A percentile compares a stretch with the other conserved stretches of the same genome.
phyloP scores from a whole-genome alignment of 225 moss, liverwort and hornwort species.

The Lunularia cruciata region DNA sequence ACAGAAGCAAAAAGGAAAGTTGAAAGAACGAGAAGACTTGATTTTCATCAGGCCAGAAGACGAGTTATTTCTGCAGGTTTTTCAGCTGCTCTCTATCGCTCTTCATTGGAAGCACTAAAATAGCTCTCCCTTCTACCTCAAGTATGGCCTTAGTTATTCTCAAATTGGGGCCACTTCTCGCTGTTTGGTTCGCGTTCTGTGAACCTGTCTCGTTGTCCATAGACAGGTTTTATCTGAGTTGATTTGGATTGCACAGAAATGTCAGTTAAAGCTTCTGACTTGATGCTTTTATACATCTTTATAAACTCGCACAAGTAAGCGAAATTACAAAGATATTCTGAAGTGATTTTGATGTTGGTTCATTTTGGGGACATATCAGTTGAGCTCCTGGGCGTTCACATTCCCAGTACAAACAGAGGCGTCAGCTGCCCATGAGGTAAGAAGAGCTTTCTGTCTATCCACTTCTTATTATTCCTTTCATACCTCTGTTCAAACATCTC shows the following conservation, averaged over 20 bases:
- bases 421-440: conserved; percentile 68
- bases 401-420: conserved; percentile 62
- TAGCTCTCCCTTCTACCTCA: no score
- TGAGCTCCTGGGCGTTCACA: conserved; percentile 91
- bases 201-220: not conserved
- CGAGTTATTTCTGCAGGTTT: conserved; percentile 84
- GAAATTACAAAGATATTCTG: not conserved
- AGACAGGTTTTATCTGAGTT: not conserved
- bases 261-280: no score
- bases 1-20: conserved; percentile 45
- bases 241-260: no score
- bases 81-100: not conserved
- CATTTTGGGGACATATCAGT: conserved; percentile 37
- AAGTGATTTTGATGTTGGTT: not conserved
- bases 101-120: no score
- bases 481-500: not conserved
- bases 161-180: not conserved
- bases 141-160: no score
- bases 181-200: not conserved
- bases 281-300: no score
- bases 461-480: not conserved
- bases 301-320: no score
- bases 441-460: not conserved
- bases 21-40: conserved; percentile 43
- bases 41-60: conserved; percentile 89